Base-by-base conservation (phyloP, 2,329 filamentous ascomycete genomes). In the Neonectria magnoliae region DNA sequence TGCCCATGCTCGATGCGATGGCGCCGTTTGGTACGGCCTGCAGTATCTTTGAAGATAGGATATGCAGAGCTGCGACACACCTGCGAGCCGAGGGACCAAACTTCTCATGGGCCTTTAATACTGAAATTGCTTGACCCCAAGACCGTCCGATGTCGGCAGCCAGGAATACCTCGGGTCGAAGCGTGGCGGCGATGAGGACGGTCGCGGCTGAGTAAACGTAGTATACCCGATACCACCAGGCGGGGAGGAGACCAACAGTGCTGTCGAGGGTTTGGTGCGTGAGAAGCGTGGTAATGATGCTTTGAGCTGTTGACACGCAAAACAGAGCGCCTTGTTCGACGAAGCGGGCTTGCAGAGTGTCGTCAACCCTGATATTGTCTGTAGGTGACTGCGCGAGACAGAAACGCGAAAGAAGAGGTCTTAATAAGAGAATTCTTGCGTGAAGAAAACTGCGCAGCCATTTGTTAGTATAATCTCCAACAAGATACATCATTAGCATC, bases 201-300 rank as follows among this genome's bases (percentile, higher is more conserved):
- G 76, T 79, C 1, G 79, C 76, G 0, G 79, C 78, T 0, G 77
- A 76, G 69, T 79, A 80, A 16, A 80, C 66, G 16, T 80, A 80
- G 60, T 78, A 80, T 0, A 81, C 71, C 1, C 78, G 69, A 47
- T 81, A 80, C 79, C 79, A 80, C 79, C 79, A 81, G 0, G 78
- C 78, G 2, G 78, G 79, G 0, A 81, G 66, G 0, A 80, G 66
- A 0, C 78, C 78, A 1, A 79, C 71, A 0, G 75, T 77, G 5
- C 70, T 73, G 7, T 81, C 76, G 6, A 69, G 62, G 0, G 69
- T 66, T n/a, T 77, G 76, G 44, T 79, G 72, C 13, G 74, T 57
- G 1, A 75, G 68, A 1, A 80, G 70, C 1, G 71, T 67, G 0
- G 73, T 59, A 13, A 81, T 78, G 9, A 79, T 75, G 1, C 70